Base-by-base conservation (phyloP, 2,329 filamentous ascomycete species). In the Periconia macrospinosa region DNA sequence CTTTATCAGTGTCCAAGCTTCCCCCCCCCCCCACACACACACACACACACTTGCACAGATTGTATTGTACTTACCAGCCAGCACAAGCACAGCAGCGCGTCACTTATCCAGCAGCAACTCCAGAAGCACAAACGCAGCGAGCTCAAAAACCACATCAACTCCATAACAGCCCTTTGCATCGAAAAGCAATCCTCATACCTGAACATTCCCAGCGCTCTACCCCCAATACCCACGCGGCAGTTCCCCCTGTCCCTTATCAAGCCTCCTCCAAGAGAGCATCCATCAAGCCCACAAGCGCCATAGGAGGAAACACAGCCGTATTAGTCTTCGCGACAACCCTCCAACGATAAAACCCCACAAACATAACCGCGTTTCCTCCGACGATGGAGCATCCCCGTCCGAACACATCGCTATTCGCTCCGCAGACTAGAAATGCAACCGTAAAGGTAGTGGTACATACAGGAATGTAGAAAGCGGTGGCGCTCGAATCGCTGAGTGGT, bases 71-170 rank as follows among this genome's bases (percentile, higher is more conserved):
- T 5, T 47, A 58, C 55, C 56, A 18, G 60, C 60, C 19, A 63
- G 51, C 10, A 59, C 56, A 35, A 63, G 58, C 11, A 57, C 56
- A 37, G 58, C 54, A 27, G 58, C 54, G 30, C 56, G 56, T 76
- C 77, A 80, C 60, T 80, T 80, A 64, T 80, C 80, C 1, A 78
- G 78, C 1, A 81, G 70, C 19, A 81, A 71, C 55, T 80, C 78
- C 6, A 77, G 76, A 1, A 80, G 69, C 8, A 76, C 77, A 60
- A 79, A 78, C 15, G 75, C 77, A 15, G 75, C 78, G 50, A 71
- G 65, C 62, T 69, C 45, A 15, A 9, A 10, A 8, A 10, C n/a
- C n/a, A n/a, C n/a, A 15, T 50, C 30, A 50, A 41, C 8, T 19
- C 27, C 30, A 10, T 41, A 13, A 37, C 17, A 37, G 9, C 15